phyloP scores from a whole-genome alignment of 139 green algal genomes.

The Nannochloris sp. region DNA sequence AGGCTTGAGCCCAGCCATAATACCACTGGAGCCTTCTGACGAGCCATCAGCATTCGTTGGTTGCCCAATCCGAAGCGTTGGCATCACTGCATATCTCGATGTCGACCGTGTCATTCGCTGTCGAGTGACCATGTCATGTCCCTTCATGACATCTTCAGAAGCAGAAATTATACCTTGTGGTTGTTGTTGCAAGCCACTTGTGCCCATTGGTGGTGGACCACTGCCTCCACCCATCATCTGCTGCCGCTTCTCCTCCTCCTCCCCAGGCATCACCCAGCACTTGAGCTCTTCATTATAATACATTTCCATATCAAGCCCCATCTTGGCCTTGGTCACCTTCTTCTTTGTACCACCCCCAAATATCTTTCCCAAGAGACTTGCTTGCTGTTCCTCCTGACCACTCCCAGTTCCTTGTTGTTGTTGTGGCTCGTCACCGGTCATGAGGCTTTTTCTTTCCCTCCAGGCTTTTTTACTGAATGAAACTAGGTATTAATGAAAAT shows the following conservation, averaged over 20 bases:
- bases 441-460: neutral
- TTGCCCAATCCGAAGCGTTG: neutral
- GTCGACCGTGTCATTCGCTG: neutral
- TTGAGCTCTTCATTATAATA: constrained; percentile 35
- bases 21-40: neutral
- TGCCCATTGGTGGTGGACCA: neutral
- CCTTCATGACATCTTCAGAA: neutral
- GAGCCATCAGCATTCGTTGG: too few species aligned
- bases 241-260: constrained; percentile 16
- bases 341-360: constrained; percentile 5
- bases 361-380: constrained; percentile 1
- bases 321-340: constrained; percentile 8
- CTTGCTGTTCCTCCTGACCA: neutral
- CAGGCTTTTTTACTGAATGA: too few species aligned
- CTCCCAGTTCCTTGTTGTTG: neutral
- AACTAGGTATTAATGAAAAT: too few species aligned
- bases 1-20: constrained; percentile 9
- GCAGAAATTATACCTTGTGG: neutral
- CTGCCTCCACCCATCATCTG: neutral
- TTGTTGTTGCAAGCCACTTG: neutral
- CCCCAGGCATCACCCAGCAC: constrained; percentile 29
- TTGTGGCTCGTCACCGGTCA: neutral
- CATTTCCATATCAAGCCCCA: constrained; percentile 18
- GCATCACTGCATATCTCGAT: constrained; percentile 3
- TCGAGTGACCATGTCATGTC: neutral